A percentile compares a stretch with the other conserved stretches of the same genome.
Evolutionary conservation across 2,329 filamentous ascomycete genomes (phyloP).

Genomic region (Cercospora zeae-maydis): DNA sequence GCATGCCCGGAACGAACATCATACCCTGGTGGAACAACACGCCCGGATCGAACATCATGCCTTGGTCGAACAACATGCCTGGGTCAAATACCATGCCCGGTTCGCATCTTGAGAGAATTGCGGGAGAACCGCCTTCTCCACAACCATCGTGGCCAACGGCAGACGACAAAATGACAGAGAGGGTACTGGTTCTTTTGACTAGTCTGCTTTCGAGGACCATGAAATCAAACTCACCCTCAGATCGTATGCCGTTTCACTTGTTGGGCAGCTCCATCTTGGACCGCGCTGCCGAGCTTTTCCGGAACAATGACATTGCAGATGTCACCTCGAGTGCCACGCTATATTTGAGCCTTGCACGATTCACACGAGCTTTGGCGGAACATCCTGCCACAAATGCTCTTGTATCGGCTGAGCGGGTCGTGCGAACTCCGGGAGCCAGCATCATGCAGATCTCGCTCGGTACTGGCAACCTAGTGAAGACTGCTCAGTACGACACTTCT

Average conservation of each 20-base stretch:
- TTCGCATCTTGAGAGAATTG: background rate
- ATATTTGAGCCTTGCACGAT: constrained; percentile 41
- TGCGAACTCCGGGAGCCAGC: constrained; percentile 37
- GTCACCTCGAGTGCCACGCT: constrained; percentile 34
- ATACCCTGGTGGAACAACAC: too few relatives aligned
- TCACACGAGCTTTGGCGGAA: constrained; percentile 38
- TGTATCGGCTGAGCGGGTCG: constrained; percentile 36
- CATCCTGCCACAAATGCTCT: constrained; percentile 35
- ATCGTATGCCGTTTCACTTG: constrained; percentile 35
- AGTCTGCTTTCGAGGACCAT: constrained; percentile 29
- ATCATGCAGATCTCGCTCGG: constrained; percentile 39
- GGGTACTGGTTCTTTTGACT: constrained; percentile 17
- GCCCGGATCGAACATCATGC: too few relatives aligned
- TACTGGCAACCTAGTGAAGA: constrained; percentile 9
- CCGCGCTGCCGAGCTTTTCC: constrained; percentile 39
- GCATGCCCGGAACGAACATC: too few relatives aligned
- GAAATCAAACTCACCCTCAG: constrained; percentile 29
- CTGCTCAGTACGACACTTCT: constrained; percentile 16
- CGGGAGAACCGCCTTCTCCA: background rate
- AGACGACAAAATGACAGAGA: constrained; percentile 23
- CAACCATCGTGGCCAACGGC: background rate
- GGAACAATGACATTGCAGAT: constrained; percentile 43
- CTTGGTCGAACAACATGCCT: too few relatives aligned
- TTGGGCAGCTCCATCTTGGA: constrained; percentile 38
- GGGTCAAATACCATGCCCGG: background rate